phyloP scores from a whole-genome alignment of 2,329 filamentous ascomycete genomes.

The Westerdykella ornata region DNA sequence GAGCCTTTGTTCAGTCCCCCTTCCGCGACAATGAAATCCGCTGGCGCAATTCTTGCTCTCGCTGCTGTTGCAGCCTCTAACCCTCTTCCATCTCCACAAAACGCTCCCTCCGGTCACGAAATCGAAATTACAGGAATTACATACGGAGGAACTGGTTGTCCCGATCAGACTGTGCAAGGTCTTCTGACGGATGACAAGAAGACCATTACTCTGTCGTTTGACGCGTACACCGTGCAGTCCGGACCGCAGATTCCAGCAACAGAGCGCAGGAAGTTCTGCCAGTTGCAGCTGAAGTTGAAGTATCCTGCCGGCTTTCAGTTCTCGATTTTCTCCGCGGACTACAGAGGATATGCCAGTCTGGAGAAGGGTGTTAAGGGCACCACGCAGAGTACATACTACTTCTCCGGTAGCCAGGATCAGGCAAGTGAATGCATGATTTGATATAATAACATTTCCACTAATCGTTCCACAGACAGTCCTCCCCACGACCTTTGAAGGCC shows the following conservation, averaged over 20 bases:
- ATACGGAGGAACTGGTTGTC: slow-evolving; percentile 42
- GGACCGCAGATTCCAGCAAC: slow-evolving; percentile 36
- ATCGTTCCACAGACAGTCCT: slow-evolving; percentile 16
- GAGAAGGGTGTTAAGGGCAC: slow-evolving; percentile 38
- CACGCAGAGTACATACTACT: slow-evolving; percentile 46
- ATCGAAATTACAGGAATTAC: slow-evolving; percentile 36
- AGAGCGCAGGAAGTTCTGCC: slow-evolving; percentile 44
- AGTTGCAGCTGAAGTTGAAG: slow-evolving; percentile 44
- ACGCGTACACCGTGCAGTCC: slow-evolving; percentile 42
- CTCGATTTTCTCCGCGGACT: slow-evolving; percentile 43
- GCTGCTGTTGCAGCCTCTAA: slow-evolving; percentile 10
- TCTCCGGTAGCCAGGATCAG: slow-evolving; percentile 39
- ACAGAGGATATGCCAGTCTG: slow-evolving; percentile 43
- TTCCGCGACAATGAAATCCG: slow-evolving; percentile 14
- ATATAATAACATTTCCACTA: neutral
- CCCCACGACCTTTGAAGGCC: slow-evolving; percentile 29
- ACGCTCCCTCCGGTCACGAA: slow-evolving; percentile 15
- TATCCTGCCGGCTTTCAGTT: slow-evolving; percentile 45
- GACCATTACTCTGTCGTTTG: slow-evolving; percentile 45
- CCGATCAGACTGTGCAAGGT: slow-evolving; percentile 28
- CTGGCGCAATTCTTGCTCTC: slow-evolving; percentile 9
- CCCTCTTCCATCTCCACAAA: slow-evolving; percentile 10
- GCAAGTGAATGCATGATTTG: slow-evolving; percentile 11
- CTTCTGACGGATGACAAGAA: slow-evolving; percentile 32
- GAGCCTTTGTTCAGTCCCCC: neutral